Conservation (phyloP, 1,284 basidiomycete species). For the Mycena citricolor region DNA sequence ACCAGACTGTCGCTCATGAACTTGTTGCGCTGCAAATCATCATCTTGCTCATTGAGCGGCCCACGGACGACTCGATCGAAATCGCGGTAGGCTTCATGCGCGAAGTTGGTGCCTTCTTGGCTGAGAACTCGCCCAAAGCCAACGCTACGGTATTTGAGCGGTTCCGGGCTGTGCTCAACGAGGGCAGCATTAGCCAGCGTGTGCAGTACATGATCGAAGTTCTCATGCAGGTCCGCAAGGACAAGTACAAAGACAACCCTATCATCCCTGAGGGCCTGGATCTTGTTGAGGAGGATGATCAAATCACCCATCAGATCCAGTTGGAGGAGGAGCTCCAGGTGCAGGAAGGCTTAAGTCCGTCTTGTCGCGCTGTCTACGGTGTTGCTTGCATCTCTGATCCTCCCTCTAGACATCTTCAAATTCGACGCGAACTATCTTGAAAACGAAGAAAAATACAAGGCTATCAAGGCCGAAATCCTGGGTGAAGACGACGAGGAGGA, state of each 20-base stretch:
- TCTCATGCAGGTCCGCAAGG: slow-evolving; percentile 95
- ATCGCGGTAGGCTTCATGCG: slow-evolving; percentile 97
- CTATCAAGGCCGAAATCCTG: slow-evolving; percentile 92
- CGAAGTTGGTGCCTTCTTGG: slow-evolving; percentile 94
- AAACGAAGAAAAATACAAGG: slow-evolving; percentile 92
- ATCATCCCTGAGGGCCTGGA: slow-evolving; percentile 92
- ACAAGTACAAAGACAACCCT: slow-evolving; percentile 99
- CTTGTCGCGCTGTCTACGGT: slow-evolving; percentile 1
- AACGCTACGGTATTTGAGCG: slow-evolving; percentile 93
- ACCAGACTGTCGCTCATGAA: slow-evolving; percentile 93
- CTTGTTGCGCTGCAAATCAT: slow-evolving; percentile 95
- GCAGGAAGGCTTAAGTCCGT: slow-evolving; percentile 90
- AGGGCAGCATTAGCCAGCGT: slow-evolving; percentile 91
- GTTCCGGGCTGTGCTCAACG: slow-evolving; percentile 95
- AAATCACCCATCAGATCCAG: slow-evolving; percentile 92
- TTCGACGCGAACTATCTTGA: slow-evolving; percentile 85
- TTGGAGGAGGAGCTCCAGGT: slow-evolving; percentile 93
- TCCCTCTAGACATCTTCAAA: slow-evolving; percentile 99
- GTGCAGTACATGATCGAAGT: slow-evolving; percentile 99
- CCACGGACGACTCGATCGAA: slow-evolving; percentile 97
- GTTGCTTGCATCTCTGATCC: slow-evolving; percentile 21
- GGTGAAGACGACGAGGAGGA: slow-evolving; percentile 86
- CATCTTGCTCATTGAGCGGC: slow-evolving; percentile 89
- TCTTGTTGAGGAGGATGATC: slow-evolving; percentile 96
- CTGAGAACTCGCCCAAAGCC: slow-evolving; percentile 92